phyloP scores from a whole-genome alignment of 2,329 filamentous ascomycete species.

The Talaromyces sp. region DNA sequence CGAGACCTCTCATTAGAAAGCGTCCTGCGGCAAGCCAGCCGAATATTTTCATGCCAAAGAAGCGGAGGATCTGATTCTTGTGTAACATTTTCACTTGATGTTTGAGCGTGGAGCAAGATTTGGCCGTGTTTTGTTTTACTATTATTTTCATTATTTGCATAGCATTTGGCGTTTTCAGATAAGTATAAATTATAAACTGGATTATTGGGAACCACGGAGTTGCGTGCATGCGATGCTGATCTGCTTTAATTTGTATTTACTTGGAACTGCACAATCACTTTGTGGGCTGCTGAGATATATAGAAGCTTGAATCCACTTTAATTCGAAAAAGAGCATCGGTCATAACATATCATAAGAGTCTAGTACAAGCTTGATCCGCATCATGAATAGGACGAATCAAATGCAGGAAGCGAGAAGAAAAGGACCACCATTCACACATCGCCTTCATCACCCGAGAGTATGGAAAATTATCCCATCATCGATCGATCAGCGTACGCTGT shows the following conservation, averaged over 20 bases:
- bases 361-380: conserved; percentile 5
- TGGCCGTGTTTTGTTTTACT: neutral
- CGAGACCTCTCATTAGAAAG: neutral
- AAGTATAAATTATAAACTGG: neutral
- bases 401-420: neutral
- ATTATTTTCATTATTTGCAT: neutral
- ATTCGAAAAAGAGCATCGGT: conserved; percentile 6
- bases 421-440: neutral
- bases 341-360: conserved; percentile 13
- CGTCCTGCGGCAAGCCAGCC: conserved; percentile 18
- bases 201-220: neutral
- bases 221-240: neutral
- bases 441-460: too few species aligned
- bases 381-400: neutral
- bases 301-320: neutral
- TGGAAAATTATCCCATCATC: neutral
- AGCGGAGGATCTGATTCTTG: conserved; percentile 12
- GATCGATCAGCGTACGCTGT: neutral
- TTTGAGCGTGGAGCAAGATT: neutral
- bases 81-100: neutral
- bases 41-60: conserved; percentile 25
- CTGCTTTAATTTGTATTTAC: neutral
- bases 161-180: neutral
- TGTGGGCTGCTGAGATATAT: neutral
- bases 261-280: neutral